Conservation (phyloP, 768 basidiomycete species). For the Serendipita indica region DNA sequence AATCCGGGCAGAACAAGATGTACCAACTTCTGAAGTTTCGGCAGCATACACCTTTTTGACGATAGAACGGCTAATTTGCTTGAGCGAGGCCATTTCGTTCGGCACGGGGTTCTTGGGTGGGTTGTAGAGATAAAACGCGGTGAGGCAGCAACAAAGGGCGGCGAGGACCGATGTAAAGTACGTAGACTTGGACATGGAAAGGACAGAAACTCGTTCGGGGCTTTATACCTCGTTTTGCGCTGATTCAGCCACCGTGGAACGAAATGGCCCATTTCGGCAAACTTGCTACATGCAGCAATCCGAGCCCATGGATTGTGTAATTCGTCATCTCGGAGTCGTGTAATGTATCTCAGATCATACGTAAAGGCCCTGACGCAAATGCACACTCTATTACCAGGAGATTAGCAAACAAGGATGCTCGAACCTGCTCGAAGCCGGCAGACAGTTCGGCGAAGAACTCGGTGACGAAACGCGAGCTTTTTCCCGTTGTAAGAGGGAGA, state of each 20-base stretch:
- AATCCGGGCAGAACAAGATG: conserved; percentile 27
- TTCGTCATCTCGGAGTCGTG: no score
- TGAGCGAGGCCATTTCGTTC: conserved; percentile 1
- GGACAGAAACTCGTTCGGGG: background rate
- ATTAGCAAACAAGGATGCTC: no score
- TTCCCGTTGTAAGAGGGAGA: no score
- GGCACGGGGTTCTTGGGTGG: background rate
- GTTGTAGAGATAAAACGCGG: background rate
- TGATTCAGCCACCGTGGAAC: conserved; percentile 3
- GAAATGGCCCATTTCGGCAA: background rate
- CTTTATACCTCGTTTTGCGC: background rate
- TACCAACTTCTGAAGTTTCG: conserved; percentile 50
- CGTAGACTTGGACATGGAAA: conserved; percentile 1
- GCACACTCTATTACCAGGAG: no score
- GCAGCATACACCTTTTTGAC: conserved; percentile 62
- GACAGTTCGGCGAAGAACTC: no score
- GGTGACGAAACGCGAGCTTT: no score
- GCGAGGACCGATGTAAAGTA: background rate
- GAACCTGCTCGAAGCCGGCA: no score
- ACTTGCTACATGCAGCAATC: no score
- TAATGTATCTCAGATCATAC: no score
- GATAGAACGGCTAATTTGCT: conserved; percentile 33
- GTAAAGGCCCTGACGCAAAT: background rate
- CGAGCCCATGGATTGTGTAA: no score
- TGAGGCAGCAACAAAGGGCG: background rate